Percentiles rank a stretch among this genome's conserved stretches.
These are phyloP conservation scores for Hypoxylon lenormandii DNA, from an alignment of 495 filamentous ascomycete species.

Conservation along the genomic window DNA sequence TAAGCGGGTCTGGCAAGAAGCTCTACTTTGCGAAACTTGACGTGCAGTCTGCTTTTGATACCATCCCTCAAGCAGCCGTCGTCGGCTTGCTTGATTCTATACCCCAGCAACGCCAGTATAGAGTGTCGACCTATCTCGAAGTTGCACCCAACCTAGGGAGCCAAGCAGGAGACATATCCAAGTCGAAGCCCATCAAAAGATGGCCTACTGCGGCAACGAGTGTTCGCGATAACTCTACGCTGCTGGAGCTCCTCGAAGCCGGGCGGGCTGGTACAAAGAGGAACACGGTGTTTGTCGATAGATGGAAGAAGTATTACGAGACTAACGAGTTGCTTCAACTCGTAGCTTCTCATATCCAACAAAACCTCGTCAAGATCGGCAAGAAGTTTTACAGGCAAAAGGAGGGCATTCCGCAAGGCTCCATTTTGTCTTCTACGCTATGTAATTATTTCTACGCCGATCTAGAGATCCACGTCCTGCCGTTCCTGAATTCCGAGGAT, in stretches of 20 bases:
- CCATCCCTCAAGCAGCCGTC: conserved; percentile 84
- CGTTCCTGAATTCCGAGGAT: conserved; percentile 70
- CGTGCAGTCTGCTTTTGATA: conserved; percentile 92
- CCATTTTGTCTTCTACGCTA: conserved; percentile 82
- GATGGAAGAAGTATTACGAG: conserved; percentile 64
- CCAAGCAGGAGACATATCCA: conserved; percentile 25
- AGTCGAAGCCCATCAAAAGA: conserved; percentile 67
- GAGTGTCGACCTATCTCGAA: conserved; percentile 79
- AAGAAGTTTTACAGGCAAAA: conserved; percentile 91
- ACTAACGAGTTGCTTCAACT: conserved; percentile 73
- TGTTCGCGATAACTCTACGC: conserved; percentile 61
- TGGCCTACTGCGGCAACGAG: conserved; percentile 72
- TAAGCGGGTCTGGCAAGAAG: conserved; percentile 47
- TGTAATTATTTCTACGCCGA: conserved; percentile 96
- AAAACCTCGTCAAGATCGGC: conserved; percentile 88
- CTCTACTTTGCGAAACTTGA: conserved; percentile 91
- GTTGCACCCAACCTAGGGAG: conserved; percentile 64
- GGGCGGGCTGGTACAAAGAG: conserved; percentile 62
- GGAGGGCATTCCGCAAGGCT: conserved; percentile 91
- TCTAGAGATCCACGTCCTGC: conserved; percentile 75
- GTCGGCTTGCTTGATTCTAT: conserved; percentile 73
- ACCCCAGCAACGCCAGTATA: conserved; percentile 73
- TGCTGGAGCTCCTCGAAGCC: conserved; percentile 67
- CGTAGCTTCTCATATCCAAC: conserved; percentile 78
- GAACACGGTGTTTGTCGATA: conserved; percentile 81